Evolutionary conservation across 352 stramenopile genomes (phyloP).

Genomic region (Phytopythium delawarense): DNA sequence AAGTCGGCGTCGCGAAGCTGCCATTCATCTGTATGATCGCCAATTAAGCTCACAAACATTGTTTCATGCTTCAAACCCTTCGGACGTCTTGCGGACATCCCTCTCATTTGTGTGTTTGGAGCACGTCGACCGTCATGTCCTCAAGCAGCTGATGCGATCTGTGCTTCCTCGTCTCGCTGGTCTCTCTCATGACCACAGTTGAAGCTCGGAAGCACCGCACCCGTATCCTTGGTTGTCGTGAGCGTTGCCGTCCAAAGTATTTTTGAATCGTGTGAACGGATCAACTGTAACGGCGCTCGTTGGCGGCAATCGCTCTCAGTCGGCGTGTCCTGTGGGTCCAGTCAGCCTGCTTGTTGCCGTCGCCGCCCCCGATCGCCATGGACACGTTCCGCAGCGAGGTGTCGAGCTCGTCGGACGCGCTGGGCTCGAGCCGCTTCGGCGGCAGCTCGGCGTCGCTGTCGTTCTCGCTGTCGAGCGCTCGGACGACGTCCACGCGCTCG

Average conservation of each 20-base stretch:
- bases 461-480: conserved; percentile 34
- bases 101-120: no score
- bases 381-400: conserved; percentile 40
- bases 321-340: background rate
- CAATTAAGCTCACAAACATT: background rate
- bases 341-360: background rate
- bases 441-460: conserved; percentile 29
- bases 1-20: background rate
- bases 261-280: no score
- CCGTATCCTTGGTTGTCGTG: no score
- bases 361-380: conserved; percentile 1
- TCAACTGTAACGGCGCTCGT: no score
- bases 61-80: background rate
- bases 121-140: no score
- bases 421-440: conserved; percentile 20
- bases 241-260: no score
- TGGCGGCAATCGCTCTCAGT: background rate
- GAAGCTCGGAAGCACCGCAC: no score
- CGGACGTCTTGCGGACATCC: no score
- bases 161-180: no score
- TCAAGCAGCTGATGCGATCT: no score
- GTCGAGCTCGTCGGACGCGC: conserved; percentile 21
- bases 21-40: background rate
- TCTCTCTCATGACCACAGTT: no score
- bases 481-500: conserved; percentile 33